These are phyloP conservation scores for Trichoderma brevicompactum DNA, from an alignment of 2,329 filamentous ascomycete genomes.

Conservation along the genomic window DNA sequence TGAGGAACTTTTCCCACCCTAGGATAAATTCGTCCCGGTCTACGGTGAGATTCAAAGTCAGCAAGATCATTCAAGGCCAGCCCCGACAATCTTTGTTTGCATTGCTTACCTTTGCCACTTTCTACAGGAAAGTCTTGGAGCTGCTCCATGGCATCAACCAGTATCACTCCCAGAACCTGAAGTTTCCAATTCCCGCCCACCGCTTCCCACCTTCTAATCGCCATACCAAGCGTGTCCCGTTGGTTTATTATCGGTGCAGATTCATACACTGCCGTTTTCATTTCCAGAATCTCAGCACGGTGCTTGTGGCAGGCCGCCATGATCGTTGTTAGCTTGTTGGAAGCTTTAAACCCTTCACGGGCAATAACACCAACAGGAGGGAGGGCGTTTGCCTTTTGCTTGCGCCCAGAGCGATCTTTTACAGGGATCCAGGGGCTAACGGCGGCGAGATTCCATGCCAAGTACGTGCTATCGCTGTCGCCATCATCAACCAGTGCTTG, in stretches of 20 bases:
- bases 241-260: constrained; percentile 51
- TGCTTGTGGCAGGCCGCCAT: constrained; percentile 68
- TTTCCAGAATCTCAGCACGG: constrained; percentile 62
- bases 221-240: constrained; percentile 73
- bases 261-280: constrained; percentile 61
- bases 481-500: constrained; percentile 62
- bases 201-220: constrained; percentile 71
- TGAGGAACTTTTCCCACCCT: constrained; percentile 60
- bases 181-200: constrained; percentile 67
- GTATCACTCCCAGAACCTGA: constrained; percentile 69
- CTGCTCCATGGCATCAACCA: constrained; percentile 62
- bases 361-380: constrained; percentile 59
- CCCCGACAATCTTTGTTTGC: too few species aligned
- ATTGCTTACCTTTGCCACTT: constrained; percentile 7
- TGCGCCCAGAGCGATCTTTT: constrained; percentile 46
- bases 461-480: constrained; percentile 67
- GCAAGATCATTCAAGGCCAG: not conserved
- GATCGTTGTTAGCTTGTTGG: constrained; percentile 74
- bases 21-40: constrained; percentile 52
- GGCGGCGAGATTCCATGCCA: constrained; percentile 77
- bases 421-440: constrained; percentile 72
- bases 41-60: constrained; percentile 31
- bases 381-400: constrained; percentile 55
- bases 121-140: constrained; percentile 41
- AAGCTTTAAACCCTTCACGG: constrained; percentile 76